Percentiles rank a stretch among this genome's conserved stretches.
These are phyloP conservation scores for Claviceps africana DNA, from an alignment of 2,329 filamentous ascomycete genomes.

Conservation along the genomic window DNA sequence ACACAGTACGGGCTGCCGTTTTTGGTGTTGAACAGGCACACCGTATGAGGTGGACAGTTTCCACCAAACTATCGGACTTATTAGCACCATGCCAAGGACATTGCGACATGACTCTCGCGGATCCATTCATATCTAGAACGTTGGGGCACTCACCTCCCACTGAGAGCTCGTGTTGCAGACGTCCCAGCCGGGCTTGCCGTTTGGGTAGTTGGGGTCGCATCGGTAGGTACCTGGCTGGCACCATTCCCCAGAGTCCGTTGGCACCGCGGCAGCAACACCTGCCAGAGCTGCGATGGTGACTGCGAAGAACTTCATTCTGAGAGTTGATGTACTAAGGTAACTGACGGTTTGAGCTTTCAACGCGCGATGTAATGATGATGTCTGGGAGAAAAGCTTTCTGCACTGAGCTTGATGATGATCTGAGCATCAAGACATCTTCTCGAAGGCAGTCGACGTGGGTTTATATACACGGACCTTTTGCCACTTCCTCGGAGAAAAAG, in stretches of 20 bases:
- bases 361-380: neutral
- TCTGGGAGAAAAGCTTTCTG: neutral
- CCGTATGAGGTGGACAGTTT: constrained; percentile 21
- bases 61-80: constrained; percentile 16
- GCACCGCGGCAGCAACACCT: constrained; percentile 7
- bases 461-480: neutral
- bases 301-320: constrained; percentile 17
- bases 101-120: neutral
- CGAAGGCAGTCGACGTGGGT: neutral
- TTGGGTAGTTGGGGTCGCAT: constrained; percentile 10
- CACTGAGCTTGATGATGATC: neutral
- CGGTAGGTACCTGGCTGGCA: constrained; percentile 23
- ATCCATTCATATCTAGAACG: neutral
- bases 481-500: neutral
- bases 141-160: constrained; percentile 20
- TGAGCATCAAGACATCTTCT: neutral
- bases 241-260: neutral
- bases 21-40: constrained; percentile 21
- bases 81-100: neutral
- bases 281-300: constrained; percentile 12
- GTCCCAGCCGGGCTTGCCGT: constrained; percentile 15
- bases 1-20: constrained; percentile 26
- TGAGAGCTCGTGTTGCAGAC: constrained; percentile 17
- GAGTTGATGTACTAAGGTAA: neutral
- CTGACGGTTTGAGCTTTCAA: neutral